Base-by-base conservation (phyloP, 495 filamentous ascomycete species). In the Neurospora sp. region DNA sequence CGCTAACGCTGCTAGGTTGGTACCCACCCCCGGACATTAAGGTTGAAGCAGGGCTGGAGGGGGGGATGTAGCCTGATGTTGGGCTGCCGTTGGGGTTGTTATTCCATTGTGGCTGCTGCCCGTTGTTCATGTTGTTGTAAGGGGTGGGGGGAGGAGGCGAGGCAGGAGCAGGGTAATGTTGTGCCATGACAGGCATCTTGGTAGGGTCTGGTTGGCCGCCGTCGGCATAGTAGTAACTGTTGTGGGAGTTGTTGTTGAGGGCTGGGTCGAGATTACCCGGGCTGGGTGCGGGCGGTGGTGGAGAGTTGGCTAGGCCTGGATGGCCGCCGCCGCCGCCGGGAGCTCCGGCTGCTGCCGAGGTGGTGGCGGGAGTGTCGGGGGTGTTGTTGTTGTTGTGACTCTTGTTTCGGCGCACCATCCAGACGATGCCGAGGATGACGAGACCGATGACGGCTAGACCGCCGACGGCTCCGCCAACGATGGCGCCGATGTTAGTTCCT, bases 401-500 rank as follows among this genome's bases (percentile, higher is more conserved):
- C 40, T 79, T 83, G 34, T 74, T 79, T 34, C 77, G 78, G 24
- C 81, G 81, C 43, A 82, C 24, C 37, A 86, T 54, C 76, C 83
- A 82, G 73, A 82, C 77, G 48, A 82, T 74, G 39, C 74, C 83
- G 11, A 85, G 70, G 8, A 76, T 81, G 71, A 83, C 76, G n/a
- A 87, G 76, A 8, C 78, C 81, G n/a, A 85, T 73, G 28, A 77
- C 82, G 11, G 74, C 86, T 38, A 86, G 77, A 28, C 85, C 86
- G 39, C 86, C 86, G 8, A 87, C 80, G 34, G 83, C 83, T 43
- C 86, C 86, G 15, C 86, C 86, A 10, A 82, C 83, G 54, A 88
- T 85, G 69, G 84, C 81, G 19, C 82, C 83, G 28, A 82, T 72
- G 34, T 79, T 80, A 1, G 78, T 79, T n/a, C 78, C 77, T 4